Evolutionary conservation across 345 rosid species (phyloP).

Genomic region (Bretschneidera sinensis): DNA sequence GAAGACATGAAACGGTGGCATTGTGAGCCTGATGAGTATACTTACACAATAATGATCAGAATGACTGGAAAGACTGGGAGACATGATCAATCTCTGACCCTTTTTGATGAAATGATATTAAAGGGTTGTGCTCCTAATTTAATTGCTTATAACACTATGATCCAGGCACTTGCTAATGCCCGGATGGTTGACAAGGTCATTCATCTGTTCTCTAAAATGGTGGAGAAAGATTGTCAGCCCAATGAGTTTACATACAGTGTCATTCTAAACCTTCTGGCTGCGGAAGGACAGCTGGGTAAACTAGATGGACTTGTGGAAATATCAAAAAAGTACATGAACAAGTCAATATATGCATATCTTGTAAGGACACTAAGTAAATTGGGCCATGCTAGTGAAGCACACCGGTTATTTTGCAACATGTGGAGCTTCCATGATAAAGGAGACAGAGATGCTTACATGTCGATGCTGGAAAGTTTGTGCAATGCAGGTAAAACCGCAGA

Average conservation of each 20-base stretch:
- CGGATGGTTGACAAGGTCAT: conserved; percentile 69
- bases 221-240: conserved; percentile 51
- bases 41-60: conserved; percentile 82
- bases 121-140: conserved; percentile 48
- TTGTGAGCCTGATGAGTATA: conserved; percentile 72
- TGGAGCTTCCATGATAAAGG: conserved; percentile 82
- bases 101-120: conserved; percentile 69
- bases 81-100: conserved; percentile 42
- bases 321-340: conserved; percentile 66
- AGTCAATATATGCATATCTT: conserved; percentile 69
- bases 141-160: conserved; percentile 71
- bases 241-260: conserved; percentile 65
- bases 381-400: conserved; percentile 86
- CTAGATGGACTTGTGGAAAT: conserved; percentile 58
- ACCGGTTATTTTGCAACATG: conserved; percentile 79
- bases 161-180: conserved; percentile 63
- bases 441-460: conserved; percentile 58
- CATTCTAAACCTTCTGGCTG: conserved; percentile 53
- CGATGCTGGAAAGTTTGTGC: conserved; percentile 78
- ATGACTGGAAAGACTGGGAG: conserved; percentile 72
- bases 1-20: conserved; percentile 69
- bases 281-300: conserved; percentile 60
- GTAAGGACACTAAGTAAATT: conserved; percentile 62
- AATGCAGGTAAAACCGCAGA: conserved; percentile 66
- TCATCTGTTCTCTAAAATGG: conserved; percentile 69